Percentiles rank a stretch among this genome's conserved stretches.
These are phyloP conservation scores for Geranium brycei DNA, from an alignment of 345 rosid species.

Conservation along the genomic window DNA sequence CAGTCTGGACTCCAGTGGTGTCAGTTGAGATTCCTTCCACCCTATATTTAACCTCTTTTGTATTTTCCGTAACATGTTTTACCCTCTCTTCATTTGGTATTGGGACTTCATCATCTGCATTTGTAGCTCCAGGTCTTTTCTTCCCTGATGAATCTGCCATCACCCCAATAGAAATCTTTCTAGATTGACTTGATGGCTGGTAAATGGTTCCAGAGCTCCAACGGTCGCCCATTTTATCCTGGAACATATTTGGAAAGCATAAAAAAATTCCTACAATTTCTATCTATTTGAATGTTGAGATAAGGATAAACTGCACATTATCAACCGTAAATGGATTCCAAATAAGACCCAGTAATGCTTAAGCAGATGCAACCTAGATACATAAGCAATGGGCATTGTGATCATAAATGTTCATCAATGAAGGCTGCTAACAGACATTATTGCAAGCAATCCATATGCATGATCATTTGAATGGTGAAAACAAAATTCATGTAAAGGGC, in stretches of 20 bases:
- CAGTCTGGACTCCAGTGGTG: conserved; percentile 23
- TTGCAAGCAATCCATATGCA: not conserved
- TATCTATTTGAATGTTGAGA: not conserved
- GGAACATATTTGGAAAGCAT: conserved; percentile 15
- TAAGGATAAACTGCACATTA: too few relatives aligned
- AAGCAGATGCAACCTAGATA: too few relatives aligned
- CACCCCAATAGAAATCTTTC: conserved; percentile 82
- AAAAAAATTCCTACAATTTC: not conserved
- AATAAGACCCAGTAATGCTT: too few relatives aligned
- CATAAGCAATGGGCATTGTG: not conserved
- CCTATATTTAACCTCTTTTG: conserved; percentile 19
- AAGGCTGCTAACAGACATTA: not conserved
- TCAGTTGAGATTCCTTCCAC: conserved; percentile 18
- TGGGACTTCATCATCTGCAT: conserved; percentile 19
- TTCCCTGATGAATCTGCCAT: conserved; percentile 32
- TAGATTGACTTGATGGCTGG: conserved; percentile 52
- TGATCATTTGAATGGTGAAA: not conserved
- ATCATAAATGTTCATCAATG: too few relatives aligned
- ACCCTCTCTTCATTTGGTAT: conserved; percentile 20
- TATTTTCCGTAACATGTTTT: conserved; percentile 9
- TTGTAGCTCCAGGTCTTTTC: conserved; percentile 23
- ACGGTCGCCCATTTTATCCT: conserved; percentile 42
- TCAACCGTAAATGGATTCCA: not conserved
- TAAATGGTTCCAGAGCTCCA: conserved; percentile 48
- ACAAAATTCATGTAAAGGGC: not conserved